phyloP scores from a whole-genome alignment of 176 grass and related monocot species.

The Oryza punctata region DNA sequence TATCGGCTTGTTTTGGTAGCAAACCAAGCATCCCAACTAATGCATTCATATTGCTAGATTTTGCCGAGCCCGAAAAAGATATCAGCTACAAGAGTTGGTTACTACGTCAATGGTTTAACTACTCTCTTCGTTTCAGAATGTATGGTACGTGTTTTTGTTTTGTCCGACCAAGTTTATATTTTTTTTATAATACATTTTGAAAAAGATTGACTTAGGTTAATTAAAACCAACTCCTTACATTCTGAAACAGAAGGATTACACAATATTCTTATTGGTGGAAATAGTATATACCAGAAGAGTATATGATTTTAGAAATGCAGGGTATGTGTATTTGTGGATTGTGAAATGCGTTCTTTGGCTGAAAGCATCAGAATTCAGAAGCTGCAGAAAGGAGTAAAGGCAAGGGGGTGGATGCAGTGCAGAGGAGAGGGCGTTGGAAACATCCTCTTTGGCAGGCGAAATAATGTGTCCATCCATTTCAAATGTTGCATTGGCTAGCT shows the following conservation, averaged over 20 bases:
- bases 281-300: too few species aligned
- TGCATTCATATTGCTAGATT: neutral
- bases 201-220: too few species aligned
- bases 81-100: neutral
- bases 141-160: too few species aligned
- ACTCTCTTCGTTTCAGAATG: too few species aligned
- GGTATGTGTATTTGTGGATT: neutral
- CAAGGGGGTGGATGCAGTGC: neutral
- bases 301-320: neutral
- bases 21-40: too few species aligned
- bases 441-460: slow-evolving; percentile 43
- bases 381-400: slow-evolving; percentile 5
- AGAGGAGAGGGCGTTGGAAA: slow-evolving; percentile 29
- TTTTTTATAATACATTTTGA: too few species aligned
- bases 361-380: neutral
- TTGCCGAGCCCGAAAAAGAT: neutral
- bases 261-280: too few species aligned
- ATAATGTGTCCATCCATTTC: slow-evolving; percentile 60
- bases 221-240: too few species aligned
- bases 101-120: neutral
- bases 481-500: slow-evolving; percentile 22
- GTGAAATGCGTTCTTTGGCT: neutral
- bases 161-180: too few species aligned
- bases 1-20: neutral
- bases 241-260: too few species aligned